These are phyloP conservation scores for Jatropha podagrica DNA, from an alignment of 441 rosid species.

Conservation along the genomic window DNA sequence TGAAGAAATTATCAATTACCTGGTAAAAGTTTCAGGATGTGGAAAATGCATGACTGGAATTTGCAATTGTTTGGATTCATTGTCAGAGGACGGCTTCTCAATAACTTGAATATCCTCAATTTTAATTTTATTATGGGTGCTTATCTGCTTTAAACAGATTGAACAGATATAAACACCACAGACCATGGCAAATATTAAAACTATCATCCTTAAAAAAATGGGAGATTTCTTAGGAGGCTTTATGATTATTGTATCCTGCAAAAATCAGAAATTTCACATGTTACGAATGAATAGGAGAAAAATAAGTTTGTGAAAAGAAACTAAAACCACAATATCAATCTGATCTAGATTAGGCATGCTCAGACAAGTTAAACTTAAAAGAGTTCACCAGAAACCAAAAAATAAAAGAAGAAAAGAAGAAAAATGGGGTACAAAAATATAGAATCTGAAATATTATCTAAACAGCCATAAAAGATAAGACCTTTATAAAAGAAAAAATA, in stretches of 20 bases:
- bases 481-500: not conserved
- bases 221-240: constrained; percentile 76
- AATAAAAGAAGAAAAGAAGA: not conserved
- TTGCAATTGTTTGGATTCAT: constrained; percentile 16
- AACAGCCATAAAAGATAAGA: not conserved
- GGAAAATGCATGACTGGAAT: constrained; percentile 63
- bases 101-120: constrained; percentile 44
- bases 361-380: not conserved
- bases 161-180: constrained; percentile 71
- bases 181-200: constrained; percentile 62
- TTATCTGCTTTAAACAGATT: constrained; percentile 65
- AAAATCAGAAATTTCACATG: constrained; percentile 15
- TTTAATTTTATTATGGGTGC: constrained; percentile 31
- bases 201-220: constrained; percentile 63
- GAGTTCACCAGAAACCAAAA: not conserved
- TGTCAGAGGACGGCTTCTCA: constrained; percentile 30
- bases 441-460: not conserved
- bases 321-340: constrained; percentile 3
- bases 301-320: constrained; percentile 2
- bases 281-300: constrained; percentile 1
- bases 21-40: constrained; percentile 66
- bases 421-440: not conserved
- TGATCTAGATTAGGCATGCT: not conserved
- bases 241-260: constrained; percentile 59
- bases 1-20: constrained; percentile 40